phyloP scores from a whole-genome alignment of 192 early-diverging fungal species.

The Backusella tuberculispora region DNA sequence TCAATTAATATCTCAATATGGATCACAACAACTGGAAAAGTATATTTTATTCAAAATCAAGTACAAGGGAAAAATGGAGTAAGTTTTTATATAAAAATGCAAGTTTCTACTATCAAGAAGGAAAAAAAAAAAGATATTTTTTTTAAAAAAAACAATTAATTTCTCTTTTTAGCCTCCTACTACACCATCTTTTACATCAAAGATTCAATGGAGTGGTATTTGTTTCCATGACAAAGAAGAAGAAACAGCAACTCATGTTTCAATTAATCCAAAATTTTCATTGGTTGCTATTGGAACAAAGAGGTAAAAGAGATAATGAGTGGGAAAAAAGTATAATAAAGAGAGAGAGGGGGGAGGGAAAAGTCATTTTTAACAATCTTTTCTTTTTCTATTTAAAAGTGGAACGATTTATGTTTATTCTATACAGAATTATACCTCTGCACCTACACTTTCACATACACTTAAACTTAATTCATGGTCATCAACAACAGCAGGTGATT shows the following conservation, averaged over 20 bases:
- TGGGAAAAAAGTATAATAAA: constrained; percentile 19
- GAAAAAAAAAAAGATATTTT: neutral
- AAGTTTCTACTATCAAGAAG: neutral
- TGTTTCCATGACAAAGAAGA: constrained; percentile 54
- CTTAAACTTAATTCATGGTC: constrained; percentile 32
- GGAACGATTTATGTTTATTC: constrained; percentile 58
- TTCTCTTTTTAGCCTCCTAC: neutral
- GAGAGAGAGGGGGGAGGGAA: neutral
- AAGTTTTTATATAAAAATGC: constrained; percentile 1
- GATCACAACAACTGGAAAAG: constrained; percentile 62
- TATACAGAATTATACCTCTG: constrained; percentile 49
- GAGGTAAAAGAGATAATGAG: too few species aligned
- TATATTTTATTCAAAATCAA: constrained; percentile 62
- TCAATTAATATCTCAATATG: constrained; percentile 58
- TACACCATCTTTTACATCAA: constrained; percentile 27
- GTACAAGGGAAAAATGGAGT: constrained; percentile 38
- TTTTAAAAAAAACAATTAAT: neutral
- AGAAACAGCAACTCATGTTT: constrained; percentile 56
- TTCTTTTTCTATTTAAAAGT: too few species aligned
- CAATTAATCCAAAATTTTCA: constrained; percentile 72
- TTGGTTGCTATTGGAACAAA: constrained; percentile 71
- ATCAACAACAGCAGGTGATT: neutral
- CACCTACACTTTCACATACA: constrained; percentile 55
- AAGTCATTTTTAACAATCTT: too few species aligned
- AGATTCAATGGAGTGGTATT: constrained; percentile 50